A percentile compares a stretch with the other conserved stretches of the same genome.
These are phyloP conservation scores for Saturnispora silvae DNA, from an alignment of 805 yeast species.

Conservation along the genomic window DNA sequence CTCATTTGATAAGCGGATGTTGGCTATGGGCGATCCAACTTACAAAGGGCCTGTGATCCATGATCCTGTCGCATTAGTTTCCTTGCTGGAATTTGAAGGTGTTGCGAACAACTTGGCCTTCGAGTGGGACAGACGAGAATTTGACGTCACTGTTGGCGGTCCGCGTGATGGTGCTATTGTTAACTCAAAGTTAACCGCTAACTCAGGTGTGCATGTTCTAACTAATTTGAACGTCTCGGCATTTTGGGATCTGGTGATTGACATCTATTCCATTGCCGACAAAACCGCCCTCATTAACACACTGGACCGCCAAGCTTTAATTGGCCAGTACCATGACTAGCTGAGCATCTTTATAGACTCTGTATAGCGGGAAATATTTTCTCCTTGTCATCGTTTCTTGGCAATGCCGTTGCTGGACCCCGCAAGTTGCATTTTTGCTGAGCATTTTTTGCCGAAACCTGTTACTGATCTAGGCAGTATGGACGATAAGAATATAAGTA, in stretches of 20 bases:
- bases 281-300: constrained; percentile 13
- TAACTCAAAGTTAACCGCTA: constrained; percentile 18
- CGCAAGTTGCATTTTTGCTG: too few relatives aligned
- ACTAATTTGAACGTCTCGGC: constrained; percentile 28
- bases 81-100: constrained; percentile 37
- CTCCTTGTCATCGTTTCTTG: too few relatives aligned
- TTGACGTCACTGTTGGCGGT: constrained; percentile 13
- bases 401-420: too few relatives aligned
- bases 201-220: constrained; percentile 33
- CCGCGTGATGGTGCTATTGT: constrained; percentile 12
- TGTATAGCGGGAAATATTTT: too few relatives aligned
- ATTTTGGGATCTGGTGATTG: constrained; percentile 38
- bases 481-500: too few relatives aligned
- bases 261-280: constrained; percentile 30
- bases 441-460: too few relatives aligned
- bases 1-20: constrained; percentile 38
- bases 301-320: constrained; percentile 8
- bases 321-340: constrained; percentile 5
- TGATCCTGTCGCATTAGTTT: constrained; percentile 65
- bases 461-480: too few relatives aligned
- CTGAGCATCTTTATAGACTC: not conserved
- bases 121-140: constrained; percentile 13
- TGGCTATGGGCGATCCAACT: constrained; percentile 31
- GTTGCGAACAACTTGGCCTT: constrained; percentile 15
- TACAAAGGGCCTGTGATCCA: constrained; percentile 64